Evolutionary conservation across 345 rosid genomes (phyloP).

Genomic region (Hypericum androsaemum): DNA sequence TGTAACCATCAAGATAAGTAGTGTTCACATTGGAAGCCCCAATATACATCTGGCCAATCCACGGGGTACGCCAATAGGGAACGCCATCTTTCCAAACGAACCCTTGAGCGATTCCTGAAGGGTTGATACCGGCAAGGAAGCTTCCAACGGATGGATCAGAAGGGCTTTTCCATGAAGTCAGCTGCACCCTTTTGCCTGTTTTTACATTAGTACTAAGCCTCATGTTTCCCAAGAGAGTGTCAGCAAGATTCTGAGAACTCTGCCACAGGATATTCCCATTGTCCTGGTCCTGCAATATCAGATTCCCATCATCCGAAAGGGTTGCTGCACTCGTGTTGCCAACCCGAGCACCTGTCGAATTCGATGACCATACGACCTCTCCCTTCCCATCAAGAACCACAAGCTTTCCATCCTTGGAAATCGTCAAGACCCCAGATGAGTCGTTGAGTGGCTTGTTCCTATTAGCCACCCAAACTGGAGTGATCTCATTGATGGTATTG

Average conservation of each 20-base stretch:
- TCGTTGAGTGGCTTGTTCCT: constrained; percentile 33
- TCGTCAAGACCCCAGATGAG: constrained; percentile 31
- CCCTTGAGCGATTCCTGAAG: constrained; percentile 22
- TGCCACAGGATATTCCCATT: constrained; percentile 36
- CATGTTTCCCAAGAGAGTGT: constrained; percentile 32
- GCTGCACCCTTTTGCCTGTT: constrained; percentile 20
- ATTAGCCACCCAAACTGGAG: constrained; percentile 50
- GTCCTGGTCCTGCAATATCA: constrained; percentile 23
- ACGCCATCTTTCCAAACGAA: constrained; percentile 33
- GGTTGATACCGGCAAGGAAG: constrained; percentile 28
- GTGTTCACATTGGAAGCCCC: constrained; percentile 24
- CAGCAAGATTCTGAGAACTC: constrained; percentile 40
- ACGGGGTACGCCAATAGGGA: constrained; percentile 45
- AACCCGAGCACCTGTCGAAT: not conserved
- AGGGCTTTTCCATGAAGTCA: constrained; percentile 46
- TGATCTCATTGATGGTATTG: constrained; percentile 13
- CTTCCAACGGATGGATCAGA: constrained; percentile 47
- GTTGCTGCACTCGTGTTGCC: constrained; percentile 26
- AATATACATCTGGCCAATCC: constrained; percentile 42
- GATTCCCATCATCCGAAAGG: constrained; percentile 44
- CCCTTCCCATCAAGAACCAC: not conserved
- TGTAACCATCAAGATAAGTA: constrained; percentile 17
- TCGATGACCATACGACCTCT: not conserved
- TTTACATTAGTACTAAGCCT: constrained; percentile 15
- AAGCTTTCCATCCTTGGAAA: constrained; percentile 15